These are phyloP conservation scores for Heliamphora pulchella DNA, from an alignment of 179 eudicot species.

Conservation along the genomic window DNA sequence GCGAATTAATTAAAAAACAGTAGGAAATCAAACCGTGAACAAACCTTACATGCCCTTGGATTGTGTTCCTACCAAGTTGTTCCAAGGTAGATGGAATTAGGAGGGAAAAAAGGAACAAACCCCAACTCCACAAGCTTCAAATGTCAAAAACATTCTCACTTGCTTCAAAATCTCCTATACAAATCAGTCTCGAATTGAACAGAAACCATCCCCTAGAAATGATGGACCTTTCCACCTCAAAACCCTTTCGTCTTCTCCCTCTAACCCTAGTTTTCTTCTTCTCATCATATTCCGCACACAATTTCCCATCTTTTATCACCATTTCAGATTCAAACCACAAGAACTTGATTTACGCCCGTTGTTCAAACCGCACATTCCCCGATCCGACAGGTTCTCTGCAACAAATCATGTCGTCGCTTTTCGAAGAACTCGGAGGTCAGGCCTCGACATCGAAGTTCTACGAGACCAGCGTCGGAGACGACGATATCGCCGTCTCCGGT, in stretches of 20 bases:
- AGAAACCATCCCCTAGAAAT: background rate
- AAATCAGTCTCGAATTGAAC: background rate
- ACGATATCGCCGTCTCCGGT: slow-evolving; percentile 34
- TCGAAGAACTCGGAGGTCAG: slow-evolving; percentile 26
- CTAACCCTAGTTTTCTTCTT: background rate
- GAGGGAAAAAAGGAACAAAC: background rate
- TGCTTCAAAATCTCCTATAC: background rate
- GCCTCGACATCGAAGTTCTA: slow-evolving; percentile 34
- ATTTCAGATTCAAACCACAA: slow-evolving; percentile 17
- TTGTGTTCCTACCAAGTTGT: background rate
- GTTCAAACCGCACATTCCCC: slow-evolving; percentile 22
- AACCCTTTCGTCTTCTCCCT: background rate
- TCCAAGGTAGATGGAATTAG: background rate
- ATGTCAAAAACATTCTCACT: too few species aligned
- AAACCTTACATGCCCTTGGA: too few species aligned
- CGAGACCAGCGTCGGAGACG: slow-evolving; percentile 29
- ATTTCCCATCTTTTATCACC: background rate
- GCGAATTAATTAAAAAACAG: too few species aligned
- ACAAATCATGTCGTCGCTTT: slow-evolving; percentile 23
- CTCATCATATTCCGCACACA: background rate
- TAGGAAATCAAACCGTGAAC: too few species aligned
- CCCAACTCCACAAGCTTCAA: background rate
- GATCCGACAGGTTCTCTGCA: slow-evolving; percentile 12
- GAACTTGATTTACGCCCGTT: slow-evolving; percentile 38
- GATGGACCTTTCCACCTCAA: slow-evolving; percentile 7